Percentiles rank a stretch among this genome's conserved stretches.
These are phyloP conservation scores for Agrocybe chaxingu DNA, from an alignment of 768 basidiomycete species.

Conservation along the genomic window DNA sequence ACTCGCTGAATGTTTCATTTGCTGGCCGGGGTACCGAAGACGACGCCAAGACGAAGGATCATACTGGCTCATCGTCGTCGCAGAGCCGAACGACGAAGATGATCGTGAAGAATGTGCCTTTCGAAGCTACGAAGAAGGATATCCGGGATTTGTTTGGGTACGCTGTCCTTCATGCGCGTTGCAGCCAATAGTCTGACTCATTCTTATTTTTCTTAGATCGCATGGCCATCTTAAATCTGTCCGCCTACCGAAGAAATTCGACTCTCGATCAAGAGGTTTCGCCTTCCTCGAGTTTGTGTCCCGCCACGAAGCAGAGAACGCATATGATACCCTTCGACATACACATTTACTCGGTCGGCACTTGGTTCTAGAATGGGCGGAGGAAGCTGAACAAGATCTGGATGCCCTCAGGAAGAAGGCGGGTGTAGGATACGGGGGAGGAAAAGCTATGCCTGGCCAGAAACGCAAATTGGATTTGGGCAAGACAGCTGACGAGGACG, in stretches of 20 bases:
- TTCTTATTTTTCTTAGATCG: slow-evolving; percentile 43
- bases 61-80: slow-evolving; percentile 25
- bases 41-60: slow-evolving; percentile 32
- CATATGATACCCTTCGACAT: slow-evolving; percentile 81
- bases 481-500: slow-evolving; percentile 32
- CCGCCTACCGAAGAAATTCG: slow-evolving; percentile 89
- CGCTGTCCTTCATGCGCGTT: slow-evolving; percentile 23
- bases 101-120: slow-evolving; percentile 97
- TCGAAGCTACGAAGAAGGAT: slow-evolving; percentile 94
- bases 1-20: slow-evolving; percentile 78
- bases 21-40: slow-evolving; percentile 81
- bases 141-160: slow-evolving; percentile 86
- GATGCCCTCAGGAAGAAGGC: slow-evolving; percentile 76
- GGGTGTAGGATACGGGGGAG: slow-evolving; percentile 71
- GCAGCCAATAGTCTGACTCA: not conserved
- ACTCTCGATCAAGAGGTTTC: slow-evolving; percentile 86
- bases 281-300: slow-evolving; percentile 95
- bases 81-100: slow-evolving; percentile 85
- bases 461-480: slow-evolving; percentile 70
- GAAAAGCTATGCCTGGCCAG: slow-evolving; percentile 66
- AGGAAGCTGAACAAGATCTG: slow-evolving; percentile 76
- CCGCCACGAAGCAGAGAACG: slow-evolving; percentile 86
- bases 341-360: slow-evolving; percentile 96
- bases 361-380: slow-evolving; percentile 93
- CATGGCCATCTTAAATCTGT: slow-evolving; percentile 95